These are phyloP conservation scores for Lolium multiflorum DNA, from an alignment of 176 grass and related monocot genomes.

Conservation along the genomic window DNA sequence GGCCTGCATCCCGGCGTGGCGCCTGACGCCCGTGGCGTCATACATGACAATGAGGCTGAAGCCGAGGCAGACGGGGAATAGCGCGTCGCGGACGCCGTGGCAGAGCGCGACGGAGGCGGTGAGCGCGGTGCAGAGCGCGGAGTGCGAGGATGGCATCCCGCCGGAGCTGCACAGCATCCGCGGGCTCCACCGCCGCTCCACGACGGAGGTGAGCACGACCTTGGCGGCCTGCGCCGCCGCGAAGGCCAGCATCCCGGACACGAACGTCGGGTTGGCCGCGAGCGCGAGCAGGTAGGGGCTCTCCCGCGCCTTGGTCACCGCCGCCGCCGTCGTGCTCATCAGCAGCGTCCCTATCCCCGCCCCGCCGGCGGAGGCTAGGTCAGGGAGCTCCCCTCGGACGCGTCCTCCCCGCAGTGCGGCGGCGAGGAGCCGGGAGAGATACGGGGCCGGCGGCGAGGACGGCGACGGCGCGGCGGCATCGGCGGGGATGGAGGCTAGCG, in stretches of 20 bases:
- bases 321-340: conserved; percentile 94
- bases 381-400: conserved; percentile 56
- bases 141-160: conserved; percentile 97
- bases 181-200: conserved; percentile 84
- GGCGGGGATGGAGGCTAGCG: conserved; percentile 19
- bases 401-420: conserved; percentile 52
- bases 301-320: conserved; percentile 73
- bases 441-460: conserved; percentile 4
- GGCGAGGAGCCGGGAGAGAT: conserved; percentile 28
- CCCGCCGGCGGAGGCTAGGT: conserved; percentile 23
- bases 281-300: conserved; percentile 75
- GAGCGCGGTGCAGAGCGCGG: conserved; percentile 88
- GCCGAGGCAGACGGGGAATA: conserved; percentile 93
- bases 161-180: conserved; percentile 88
- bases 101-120: conserved; percentile 88
- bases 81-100: conserved; percentile 82
- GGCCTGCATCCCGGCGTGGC: conserved; percentile 97
- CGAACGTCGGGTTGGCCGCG: conserved; percentile 87
- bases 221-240: conserved; percentile 77
- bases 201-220: conserved; percentile 79
- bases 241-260: conserved; percentile 87
- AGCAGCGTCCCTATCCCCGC: conserved; percentile 75
- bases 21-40: conserved; percentile 89
- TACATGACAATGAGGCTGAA: conserved; percentile 97
- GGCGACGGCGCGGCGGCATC: conserved; percentile 7